Evolutionary conservation across 2,329 filamentous ascomycete species (phyloP), one percentile per base, ranked within the genome.

Genomic region (Celoporthe dispersa): DNA sequence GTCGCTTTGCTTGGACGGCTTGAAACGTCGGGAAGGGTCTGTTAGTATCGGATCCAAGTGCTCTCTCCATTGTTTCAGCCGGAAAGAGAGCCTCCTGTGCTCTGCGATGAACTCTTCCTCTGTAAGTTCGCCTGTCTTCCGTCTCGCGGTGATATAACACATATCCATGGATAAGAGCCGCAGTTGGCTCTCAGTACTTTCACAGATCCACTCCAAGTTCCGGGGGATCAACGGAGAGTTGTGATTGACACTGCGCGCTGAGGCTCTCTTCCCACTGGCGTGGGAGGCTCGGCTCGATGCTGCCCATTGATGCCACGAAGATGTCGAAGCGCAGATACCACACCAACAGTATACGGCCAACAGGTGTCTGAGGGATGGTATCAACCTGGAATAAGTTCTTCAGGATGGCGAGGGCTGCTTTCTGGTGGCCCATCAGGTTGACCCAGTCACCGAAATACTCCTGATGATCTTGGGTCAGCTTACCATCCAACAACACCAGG

Each of bases 361-460:
- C 86, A 4, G 91, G 85, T 12, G 91, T 92, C 73, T 92, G 84
- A 82, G 91, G 89, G 59, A 93, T 89, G 0, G 89, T 91, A 72
- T 94, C 84, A 0, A 94, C 92, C 0, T 90, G 94, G 77, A 94
- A 94, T 0, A 98, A 82, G 59, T 91, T 88, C 1, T 87, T 91
- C 61, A 98, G 83, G 75, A 98, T 91, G 73, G 93, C 89, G 76
- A 92, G 89, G 0, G 96, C 96, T 14, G 95, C 96, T 77, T 92
- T 94, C 78, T 98, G 94, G 78, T 98, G 96, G 31, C 94, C 93
- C 80, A 96, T 91, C 22, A 98, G 84, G 76, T 97, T 98, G 67
- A 97, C 89, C 94, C 94, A 98, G 78, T 99, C 96, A 16, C 96
- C 96, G 61, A 98, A 86, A 76, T 94, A 97, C 81, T 98, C 96